These are phyloP conservation scores for Cordyceps militaris DNA, from an alignment of 2,329 filamentous ascomycete genomes.

Conservation along the genomic window DNA sequence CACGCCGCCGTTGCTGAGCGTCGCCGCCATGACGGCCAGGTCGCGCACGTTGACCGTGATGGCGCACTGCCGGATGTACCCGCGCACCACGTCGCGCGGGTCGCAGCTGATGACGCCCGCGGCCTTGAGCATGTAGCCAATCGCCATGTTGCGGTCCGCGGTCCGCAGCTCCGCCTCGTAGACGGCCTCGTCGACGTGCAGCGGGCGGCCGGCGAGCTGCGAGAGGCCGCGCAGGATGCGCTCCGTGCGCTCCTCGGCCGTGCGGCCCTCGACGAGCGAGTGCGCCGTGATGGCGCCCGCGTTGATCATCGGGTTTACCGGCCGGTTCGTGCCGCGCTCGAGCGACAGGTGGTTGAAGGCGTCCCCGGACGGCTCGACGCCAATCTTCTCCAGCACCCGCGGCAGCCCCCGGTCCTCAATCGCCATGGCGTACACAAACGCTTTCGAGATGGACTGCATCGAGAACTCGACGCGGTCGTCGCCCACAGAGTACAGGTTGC, in stretches of 20 bases:
- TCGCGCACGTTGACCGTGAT: slow-evolving; percentile 36
- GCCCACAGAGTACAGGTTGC: slow-evolving; percentile 31
- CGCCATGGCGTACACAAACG: slow-evolving; percentile 33
- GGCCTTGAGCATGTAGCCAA: slow-evolving; percentile 35
- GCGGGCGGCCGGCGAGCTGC: slow-evolving; percentile 27
- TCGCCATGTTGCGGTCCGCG: slow-evolving; percentile 28
- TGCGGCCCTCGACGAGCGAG: slow-evolving; percentile 26
- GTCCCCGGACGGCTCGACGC: slow-evolving; percentile 33
- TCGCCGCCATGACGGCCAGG: slow-evolving; percentile 33
- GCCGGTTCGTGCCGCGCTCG: slow-evolving; percentile 24
- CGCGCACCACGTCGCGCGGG: slow-evolving; percentile 27
- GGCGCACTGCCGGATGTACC: slow-evolving; percentile 34
- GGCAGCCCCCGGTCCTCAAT: slow-evolving; percentile 31
- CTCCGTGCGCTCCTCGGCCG: slow-evolving; percentile 27
- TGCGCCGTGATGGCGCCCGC: slow-evolving; percentile 29
- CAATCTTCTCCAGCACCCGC: slow-evolving; percentile 31
- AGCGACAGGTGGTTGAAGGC: slow-evolving; percentile 30
- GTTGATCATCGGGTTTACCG: slow-evolving; percentile 32
- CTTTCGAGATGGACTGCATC: slow-evolving; percentile 35
- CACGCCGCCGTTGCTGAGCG: slow-evolving; percentile 30
- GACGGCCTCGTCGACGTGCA: slow-evolving; percentile 31
- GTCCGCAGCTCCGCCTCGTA: slow-evolving; percentile 31
- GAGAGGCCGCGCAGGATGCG: slow-evolving; percentile 30
- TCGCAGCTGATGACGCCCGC: slow-evolving; percentile 31
- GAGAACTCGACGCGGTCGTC: slow-evolving; percentile 34